These are phyloP conservation scores for Coprinellus aureogranulatus DNA, from an alignment of 768 basidiomycete genomes.

Conservation along the genomic window DNA sequence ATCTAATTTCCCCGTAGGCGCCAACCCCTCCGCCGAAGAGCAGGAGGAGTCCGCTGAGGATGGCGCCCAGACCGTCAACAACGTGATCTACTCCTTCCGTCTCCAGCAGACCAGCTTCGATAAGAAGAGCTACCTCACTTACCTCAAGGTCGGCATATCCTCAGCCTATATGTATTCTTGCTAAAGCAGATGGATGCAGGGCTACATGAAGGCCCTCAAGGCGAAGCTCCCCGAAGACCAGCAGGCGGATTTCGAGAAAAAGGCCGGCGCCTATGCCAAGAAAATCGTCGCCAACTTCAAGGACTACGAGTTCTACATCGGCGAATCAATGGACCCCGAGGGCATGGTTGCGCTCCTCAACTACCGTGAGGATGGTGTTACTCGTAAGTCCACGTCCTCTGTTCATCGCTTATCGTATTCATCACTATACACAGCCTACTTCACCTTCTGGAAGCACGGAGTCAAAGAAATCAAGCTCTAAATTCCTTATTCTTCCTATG, in stretches of 20 bases:
- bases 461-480: conserved; percentile 77
- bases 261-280: conserved; percentile 75
- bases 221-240: conserved; percentile 60
- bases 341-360: conserved; percentile 95
- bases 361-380: conserved; percentile 84
- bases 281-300: conserved; percentile 89
- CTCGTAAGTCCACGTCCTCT: conserved; percentile 53
- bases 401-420: conserved; percentile 6
- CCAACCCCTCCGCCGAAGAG: conserved; percentile 92
- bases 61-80: conserved; percentile 76
- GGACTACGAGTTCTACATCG: conserved; percentile 87
- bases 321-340: conserved; percentile 77
- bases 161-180: too few species aligned
- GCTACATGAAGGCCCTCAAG: conserved; percentile 94
- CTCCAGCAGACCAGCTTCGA: conserved; percentile 79
- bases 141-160: conserved; percentile 92
- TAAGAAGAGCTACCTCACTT: conserved; percentile 80
- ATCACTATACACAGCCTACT: conserved; percentile 55
- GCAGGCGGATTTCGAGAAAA: conserved; percentile 78
- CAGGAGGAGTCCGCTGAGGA: conserved; percentile 78
- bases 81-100: conserved; percentile 89
- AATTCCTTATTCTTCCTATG: conserved; percentile 15
- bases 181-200: too few species aligned
- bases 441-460: conserved; percentile 97
- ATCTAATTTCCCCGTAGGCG: conserved; percentile 51